phyloP scores from a whole-genome alignment of 345 rosid species.

The Corchorus olitorius region DNA sequence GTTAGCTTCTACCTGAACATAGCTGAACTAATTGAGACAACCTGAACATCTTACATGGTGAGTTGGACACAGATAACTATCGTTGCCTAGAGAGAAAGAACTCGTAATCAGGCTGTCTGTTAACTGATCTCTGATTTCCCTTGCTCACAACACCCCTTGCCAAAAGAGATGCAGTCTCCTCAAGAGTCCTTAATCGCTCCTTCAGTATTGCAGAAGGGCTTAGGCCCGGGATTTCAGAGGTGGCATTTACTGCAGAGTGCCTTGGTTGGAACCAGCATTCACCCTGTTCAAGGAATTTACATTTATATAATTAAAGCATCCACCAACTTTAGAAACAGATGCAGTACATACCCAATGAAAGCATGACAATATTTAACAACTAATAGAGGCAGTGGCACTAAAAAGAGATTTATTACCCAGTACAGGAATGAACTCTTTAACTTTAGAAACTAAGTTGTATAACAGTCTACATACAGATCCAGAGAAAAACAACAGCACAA shows the following conservation, averaged over 20 bases:
- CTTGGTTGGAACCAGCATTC: conserved; percentile 60
- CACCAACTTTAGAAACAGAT: background rate
- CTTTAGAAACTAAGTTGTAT: background rate
- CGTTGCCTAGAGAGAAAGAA: conserved; percentile 48
- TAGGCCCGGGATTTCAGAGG: conserved; percentile 24
- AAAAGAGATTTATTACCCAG: background rate
- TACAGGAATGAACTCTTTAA: background rate
- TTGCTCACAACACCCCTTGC: conserved; percentile 51
- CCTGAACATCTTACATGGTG: background rate
- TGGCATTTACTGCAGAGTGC: conserved; percentile 24
- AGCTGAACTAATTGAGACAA: background rate
- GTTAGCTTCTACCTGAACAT: conserved; percentile 18
- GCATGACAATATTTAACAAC: background rate
- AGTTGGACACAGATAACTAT: background rate
- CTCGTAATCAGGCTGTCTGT: conserved; percentile 57
- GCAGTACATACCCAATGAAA: background rate
- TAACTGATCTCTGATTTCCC: conserved; percentile 35
- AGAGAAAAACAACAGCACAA: background rate
- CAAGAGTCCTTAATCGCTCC: conserved; percentile 50
- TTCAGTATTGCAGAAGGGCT: conserved; percentile 39
- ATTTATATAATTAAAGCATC: background rate
- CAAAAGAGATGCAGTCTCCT: conserved; percentile 52
- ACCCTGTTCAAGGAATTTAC: conserved; percentile 33
- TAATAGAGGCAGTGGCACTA: background rate
- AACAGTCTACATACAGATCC: background rate